Base-by-base conservation (phyloP, 2,329 filamentous ascomycete species). In the Arthrinium phaeospermum region DNA sequence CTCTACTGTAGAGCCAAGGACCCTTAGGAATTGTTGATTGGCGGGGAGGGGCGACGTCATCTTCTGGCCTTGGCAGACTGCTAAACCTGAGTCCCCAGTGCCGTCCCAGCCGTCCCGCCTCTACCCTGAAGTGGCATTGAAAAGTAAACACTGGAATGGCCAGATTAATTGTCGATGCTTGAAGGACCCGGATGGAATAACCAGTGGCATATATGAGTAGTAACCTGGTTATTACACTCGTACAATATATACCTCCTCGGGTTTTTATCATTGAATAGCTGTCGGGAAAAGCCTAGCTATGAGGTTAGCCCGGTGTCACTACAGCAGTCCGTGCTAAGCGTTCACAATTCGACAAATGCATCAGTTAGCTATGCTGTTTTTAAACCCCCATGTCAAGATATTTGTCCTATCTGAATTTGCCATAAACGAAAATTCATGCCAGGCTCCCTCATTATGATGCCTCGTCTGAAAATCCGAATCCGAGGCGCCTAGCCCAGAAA, bases 21-120 rank as follows among this genome's bases (percentile, higher is more conserved):
- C 53, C 53, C 53, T 64, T 64, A 41, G 34, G 30, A 64, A 24
- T 64, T 41, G 57, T 64, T 64, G 57, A 64, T 64, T 64, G 57
- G 34, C 34, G 57, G 34, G 57, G 34, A 41, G 57, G 57, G 57
- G 57, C 57, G 57, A 64, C 57, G 57, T 64, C 57, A 64, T 64
- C 57, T 64, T 22, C 12, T 37, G 19, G 57, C 8, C 57, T 64
- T 64, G 57, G 57, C 57, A 41, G 7, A n/a, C 30, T 64, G 34
- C 57, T 14, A 64, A 64, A 41, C 34, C 16, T n/a, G 57, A 37
- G 57, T 13, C 49, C 10, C 19, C 34, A 64, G 57, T 64, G 57
- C 57, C 57, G 57, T 64, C 34, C 34, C 57, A 41, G 57, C 57
- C 57, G 57, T n/a, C 3, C 30, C 30, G 27, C 51, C 16, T 22